Base-by-base conservation (phyloP, 2,329 filamentous ascomycete genomes). In the Colletotrichum sp. region DNA sequence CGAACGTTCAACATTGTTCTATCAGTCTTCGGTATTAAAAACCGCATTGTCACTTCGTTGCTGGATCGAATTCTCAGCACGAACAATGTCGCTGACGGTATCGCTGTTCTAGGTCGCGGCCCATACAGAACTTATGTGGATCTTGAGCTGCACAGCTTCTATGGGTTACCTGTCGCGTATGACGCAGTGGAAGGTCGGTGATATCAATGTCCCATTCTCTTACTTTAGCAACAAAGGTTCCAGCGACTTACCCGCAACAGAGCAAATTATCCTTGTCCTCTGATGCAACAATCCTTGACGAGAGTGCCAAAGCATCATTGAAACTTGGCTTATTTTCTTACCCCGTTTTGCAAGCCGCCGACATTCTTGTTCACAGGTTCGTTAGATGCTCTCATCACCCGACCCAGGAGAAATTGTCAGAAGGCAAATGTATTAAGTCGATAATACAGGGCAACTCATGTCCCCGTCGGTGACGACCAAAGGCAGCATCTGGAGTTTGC, bases 381-480 rank as follows among this genome's bases (percentile, higher is more conserved):
- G 77, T 68, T 13, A 24, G n/a, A 52, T 13, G n/a, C n/a, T 24
- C 43, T 52, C 43, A 13, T 21, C 12, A 52, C 13, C n/a, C 12
- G n/a, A 21, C 3, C 6, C 6, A 52, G 43, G 43, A 24, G n/a
- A 21, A 21, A 24, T 13, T 13, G 16, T 52, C 12, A 52, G n/a
- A 52, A 24, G n/a, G 43, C 43, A 52, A 24, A 52, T 52, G 12
- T 52, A 52, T 52, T 52, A 21, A 52, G 43, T 52, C n/a, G n/a
- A 52, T 30, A 6, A 15, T 28, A 12, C 13, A 94, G 94, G 79
- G 94, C 96, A 76, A 98, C 96, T 1, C 95, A 98, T 85, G 96
- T 99, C 28, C 97, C 97, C 13, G 96, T 99, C 3, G 97, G 97
- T n/a, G 94, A 97, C 79, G 97, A 99, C 83, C 97, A 99, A 85